A percentile compares a stretch with the other conserved stretches of the same genome.
These are phyloP conservation scores for Torrubiella hemipterigena DNA, from an alignment of 2,329 filamentous ascomycete species.

Conservation along the genomic window DNA sequence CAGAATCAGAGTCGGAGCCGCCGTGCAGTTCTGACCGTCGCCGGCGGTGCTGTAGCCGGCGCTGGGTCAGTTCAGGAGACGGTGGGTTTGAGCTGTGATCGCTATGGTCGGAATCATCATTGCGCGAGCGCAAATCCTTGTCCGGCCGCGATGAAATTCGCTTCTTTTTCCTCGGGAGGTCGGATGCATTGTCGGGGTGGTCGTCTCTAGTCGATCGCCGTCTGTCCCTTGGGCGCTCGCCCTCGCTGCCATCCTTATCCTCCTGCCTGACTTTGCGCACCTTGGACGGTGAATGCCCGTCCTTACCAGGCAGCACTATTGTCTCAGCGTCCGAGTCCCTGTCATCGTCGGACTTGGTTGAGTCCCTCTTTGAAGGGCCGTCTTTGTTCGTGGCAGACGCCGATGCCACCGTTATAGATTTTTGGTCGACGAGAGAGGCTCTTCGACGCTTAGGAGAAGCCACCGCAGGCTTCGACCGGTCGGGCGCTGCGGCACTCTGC, in stretches of 20 bases:
- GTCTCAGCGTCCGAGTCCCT: constrained; percentile 63
- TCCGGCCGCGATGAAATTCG: constrained; percentile 26
- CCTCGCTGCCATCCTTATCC: constrained; percentile 47
- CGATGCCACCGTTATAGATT: constrained; percentile 3
- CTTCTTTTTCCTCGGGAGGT: constrained; percentile 33
- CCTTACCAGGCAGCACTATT: constrained; percentile 54
- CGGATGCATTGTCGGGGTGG: constrained; percentile 14
- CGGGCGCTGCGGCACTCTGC: constrained; percentile 54
- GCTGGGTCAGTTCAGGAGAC: constrained; percentile 34
- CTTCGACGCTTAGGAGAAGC: constrained; percentile 32
- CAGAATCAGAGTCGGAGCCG: constrained; percentile 43
- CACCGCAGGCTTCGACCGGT: constrained; percentile 44
- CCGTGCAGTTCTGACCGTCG: constrained; percentile 23
- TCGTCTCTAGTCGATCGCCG: constrained; percentile 22
- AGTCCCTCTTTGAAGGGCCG: constrained; percentile 11
- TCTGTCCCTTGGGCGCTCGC: constrained; percentile 20
- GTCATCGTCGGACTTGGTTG: constrained; percentile 32
- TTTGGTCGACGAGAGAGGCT: constrained; percentile 6
- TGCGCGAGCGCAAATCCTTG: constrained; percentile 25
- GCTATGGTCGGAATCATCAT: constrained; percentile 38
- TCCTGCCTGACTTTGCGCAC: constrained; percentile 53
- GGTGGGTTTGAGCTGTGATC: constrained; percentile 47
- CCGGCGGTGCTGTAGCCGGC: constrained; percentile 18
- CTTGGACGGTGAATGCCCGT: constrained; percentile 52
- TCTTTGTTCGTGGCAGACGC: constrained; percentile 5